Evolutionary conservation across 208 protist species (phyloP), one percentile per base, ranked within the genome.

Genomic region (Kentomonas sorsogonicus): DNA sequence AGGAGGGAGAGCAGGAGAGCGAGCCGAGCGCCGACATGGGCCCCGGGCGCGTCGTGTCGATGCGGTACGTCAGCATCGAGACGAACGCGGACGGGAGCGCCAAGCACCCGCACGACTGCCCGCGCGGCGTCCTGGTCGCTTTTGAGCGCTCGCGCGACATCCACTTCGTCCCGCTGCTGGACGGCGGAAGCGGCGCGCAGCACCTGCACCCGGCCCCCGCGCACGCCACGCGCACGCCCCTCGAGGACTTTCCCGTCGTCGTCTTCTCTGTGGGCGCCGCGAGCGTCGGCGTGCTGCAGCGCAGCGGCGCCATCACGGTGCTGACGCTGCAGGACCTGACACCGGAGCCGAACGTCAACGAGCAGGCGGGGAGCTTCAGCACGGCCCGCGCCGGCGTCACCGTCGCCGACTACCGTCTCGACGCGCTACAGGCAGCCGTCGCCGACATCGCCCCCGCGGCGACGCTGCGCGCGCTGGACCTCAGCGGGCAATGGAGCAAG

Each of bases 401-500:
- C 7, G 38, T 9, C 15, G 38, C 15, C 38, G 15, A 43, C 15
- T 22, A 9, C 15, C 38, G 18, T 4, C 48, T 54, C 16, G 48
- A 29, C 29, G 31, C 26, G n/a, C n/a, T n/a, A n/a, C n/a, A n/a
- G n/a, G n/a, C n/a, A n/a, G n/a, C n/a, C n/a, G n/a, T n/a, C n/a
- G n/a, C n/a, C n/a, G n/a, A n/a, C n/a, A n/a, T n/a, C n/a, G n/a
- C n/a, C n/a, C n/a, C n/a, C 26, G 26, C 34, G 13, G 53, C 58
- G 18, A 47, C 56, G 60, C 65, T 93, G 20, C 53, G 51, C 25
- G 57, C 61, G 18, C 72, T 91, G 10, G 73, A 91, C 67, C 48
- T 91, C 43, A 86, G 66, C 38, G 75, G 78, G n/a, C 69, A 80
- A 66, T 94, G 87, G 84, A 74, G 78, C 47, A 74, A 81, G 47